Evolutionary conservation across 2,329 filamentous ascomycete genomes (phyloP), one percentile per base, ranked within the genome.

Genomic region (Fusarium marasasianum): DNA sequence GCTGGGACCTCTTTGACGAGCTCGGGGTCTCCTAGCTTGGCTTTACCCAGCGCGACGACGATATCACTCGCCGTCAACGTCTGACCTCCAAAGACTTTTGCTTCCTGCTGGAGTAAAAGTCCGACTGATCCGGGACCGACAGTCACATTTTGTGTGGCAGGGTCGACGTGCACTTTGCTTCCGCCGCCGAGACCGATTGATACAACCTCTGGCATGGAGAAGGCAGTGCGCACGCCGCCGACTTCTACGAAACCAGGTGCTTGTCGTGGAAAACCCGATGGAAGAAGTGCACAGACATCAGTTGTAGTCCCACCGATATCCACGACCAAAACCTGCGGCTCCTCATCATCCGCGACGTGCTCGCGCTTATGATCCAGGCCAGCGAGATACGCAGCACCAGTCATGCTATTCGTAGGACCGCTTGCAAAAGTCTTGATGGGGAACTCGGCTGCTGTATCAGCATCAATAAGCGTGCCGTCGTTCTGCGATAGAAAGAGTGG

Each of bases 301-400:
- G 88, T 89, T 0, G 89, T 91, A 0, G 90, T 91, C 22, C 89
- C 89, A 13, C 90, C 89, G 35, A 91, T 86, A 73, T 91, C 89
- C 5, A 90, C 84, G 0, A 90, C 88, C 48, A 90, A 73, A 2
- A 84, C 55, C 43, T 83, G 82, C 3, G 81, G 80, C 29, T 79
- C 73, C 20, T 38, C 59, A 24, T 78, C 73, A 15, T 37, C 58
- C 0, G 33, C 33, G 4, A 69, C 55, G 18, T 51, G 40, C 33
- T 54, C 35, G 14, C 35, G 63, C 47, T 71, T 72, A 38, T 82
- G 81, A 31, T 86, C 84, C 57, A 86, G 79, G 0, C 85, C 84
- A n/a, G 86, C 85, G 3, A 90, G 81, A 63, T 89, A 88, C 1
- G 87, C 88, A 8, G 87, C 87, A 7, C 87, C 87, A 35, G 84